A percentile compares a stretch with the other conserved stretches of the same genome.
Conservation (phyloP, 2,329 filamentous ascomycete species). For the Daldinia eschscholtzii region DNA sequence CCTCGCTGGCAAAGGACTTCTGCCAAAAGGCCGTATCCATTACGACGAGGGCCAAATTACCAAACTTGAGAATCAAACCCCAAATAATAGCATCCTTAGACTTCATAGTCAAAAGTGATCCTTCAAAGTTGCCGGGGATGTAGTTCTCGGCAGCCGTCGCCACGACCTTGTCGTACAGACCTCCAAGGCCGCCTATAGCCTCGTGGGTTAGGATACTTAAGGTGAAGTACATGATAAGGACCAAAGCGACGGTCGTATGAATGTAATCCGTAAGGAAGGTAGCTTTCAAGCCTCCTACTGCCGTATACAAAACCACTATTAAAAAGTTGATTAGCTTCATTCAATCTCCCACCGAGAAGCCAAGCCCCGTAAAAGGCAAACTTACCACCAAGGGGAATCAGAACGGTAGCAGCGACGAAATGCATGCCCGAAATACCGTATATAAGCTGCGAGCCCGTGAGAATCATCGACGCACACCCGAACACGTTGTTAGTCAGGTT, state of each 20-base stretch:
- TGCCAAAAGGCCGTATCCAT: constrained; percentile 68
- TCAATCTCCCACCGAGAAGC: background rate
- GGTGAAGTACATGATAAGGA: constrained; percentile 63
- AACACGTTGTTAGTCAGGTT: constrained; percentile 60
- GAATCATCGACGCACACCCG: constrained; percentile 60
- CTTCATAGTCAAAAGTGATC: constrained; percentile 63
- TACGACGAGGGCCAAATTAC: constrained; percentile 62
- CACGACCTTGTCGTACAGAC: constrained; percentile 61
- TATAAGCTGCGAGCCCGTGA: constrained; percentile 60
- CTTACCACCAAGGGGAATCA: constrained; percentile 60
- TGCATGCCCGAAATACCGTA: constrained; percentile 63
- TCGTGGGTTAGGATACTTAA: constrained; percentile 59
- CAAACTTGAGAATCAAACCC: constrained; percentile 62
- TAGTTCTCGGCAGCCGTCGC: constrained; percentile 58
- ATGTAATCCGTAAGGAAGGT: constrained; percentile 64
- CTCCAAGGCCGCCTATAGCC: constrained; percentile 57
- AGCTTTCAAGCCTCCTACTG: constrained; percentile 62
- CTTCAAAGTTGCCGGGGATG: constrained; percentile 60
- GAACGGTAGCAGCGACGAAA: constrained; percentile 59
- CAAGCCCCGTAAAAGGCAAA: too few relatives aligned
- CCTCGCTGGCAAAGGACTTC: constrained; percentile 63
- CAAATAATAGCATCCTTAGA: constrained; percentile 59
- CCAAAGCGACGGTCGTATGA: constrained; percentile 61
- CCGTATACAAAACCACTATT: constrained; percentile 61
- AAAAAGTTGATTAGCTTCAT: background rate